These are phyloP conservation scores for Phytophthora palmivora DNA, from an alignment of 352 stramenopile genomes.

Conservation along the genomic window DNA sequence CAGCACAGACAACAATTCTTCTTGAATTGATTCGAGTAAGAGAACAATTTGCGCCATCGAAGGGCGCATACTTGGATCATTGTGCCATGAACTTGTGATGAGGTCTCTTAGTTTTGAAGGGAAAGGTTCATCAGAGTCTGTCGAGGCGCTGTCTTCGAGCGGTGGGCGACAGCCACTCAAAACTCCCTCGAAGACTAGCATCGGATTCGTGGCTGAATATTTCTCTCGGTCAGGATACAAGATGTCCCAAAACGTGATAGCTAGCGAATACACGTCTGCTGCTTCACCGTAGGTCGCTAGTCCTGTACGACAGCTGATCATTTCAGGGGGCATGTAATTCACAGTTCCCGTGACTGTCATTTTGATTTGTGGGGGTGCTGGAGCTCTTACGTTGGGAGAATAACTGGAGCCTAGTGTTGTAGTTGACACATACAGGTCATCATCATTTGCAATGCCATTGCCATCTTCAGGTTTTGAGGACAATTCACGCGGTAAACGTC, in stretches of 20 bases:
- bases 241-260: conserved; percentile 82
- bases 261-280: conserved; percentile 77
- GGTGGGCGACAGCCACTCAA: conserved; percentile 52
- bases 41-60: conserved; percentile 54
- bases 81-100: conserved; percentile 63
- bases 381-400: neutral
- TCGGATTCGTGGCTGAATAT: conserved; percentile 50
- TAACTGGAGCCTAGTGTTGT: conserved; percentile 20
- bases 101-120: conserved; percentile 61
- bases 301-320: conserved; percentile 60
- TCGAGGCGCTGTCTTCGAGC: conserved; percentile 36
- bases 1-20: conserved; percentile 60
- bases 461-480: conserved; percentile 9
- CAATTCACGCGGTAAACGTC: conserved; percentile 41
- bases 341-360: conserved; percentile 79
- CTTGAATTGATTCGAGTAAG: conserved; percentile 63
- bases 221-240: conserved; percentile 56
- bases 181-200: conserved; percentile 61
- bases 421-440: conserved; percentile 11
- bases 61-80: conserved; percentile 54
- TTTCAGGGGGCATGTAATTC: conserved; percentile 79
- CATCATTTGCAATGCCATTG: neutral
- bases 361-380: conserved; percentile 38
- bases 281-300: conserved; percentile 63
- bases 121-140: conserved; percentile 22